phyloP scores from a whole-genome alignment of 306 rosid species.

The Rosa chinensis region DNA sequence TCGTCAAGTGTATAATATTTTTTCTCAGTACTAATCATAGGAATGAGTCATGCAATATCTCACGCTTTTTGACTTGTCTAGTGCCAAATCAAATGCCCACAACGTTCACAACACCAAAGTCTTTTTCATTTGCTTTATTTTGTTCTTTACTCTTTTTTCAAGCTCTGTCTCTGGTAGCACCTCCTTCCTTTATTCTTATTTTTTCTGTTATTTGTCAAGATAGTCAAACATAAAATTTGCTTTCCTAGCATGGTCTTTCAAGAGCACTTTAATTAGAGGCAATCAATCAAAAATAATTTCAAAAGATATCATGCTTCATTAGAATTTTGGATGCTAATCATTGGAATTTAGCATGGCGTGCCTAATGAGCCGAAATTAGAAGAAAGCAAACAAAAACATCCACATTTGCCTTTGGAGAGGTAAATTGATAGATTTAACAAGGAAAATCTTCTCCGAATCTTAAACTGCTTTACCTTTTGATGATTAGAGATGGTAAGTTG shows the following conservation, averaged over 20 bases:
- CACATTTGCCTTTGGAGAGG: slow-evolving; percentile 6
- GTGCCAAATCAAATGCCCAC: not conserved
- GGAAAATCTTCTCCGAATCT: slow-evolving; percentile 20
- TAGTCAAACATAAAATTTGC: slow-evolving; percentile 20
- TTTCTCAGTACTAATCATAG: not conserved
- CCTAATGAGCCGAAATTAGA: slow-evolving; percentile 13
- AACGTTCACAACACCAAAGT: not conserved
- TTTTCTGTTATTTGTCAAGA: not conserved
- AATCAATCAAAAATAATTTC: slow-evolving; percentile 23
- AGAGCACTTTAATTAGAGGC: slow-evolving; percentile 19
- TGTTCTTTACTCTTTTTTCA: slow-evolving; percentile 1
- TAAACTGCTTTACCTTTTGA: slow-evolving; percentile 8
- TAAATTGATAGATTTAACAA: not conserved
- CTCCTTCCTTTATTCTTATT: not conserved
- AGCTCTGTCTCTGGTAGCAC: not conserved
- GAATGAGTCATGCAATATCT: not conserved
- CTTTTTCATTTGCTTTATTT: not conserved
- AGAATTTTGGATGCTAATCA: slow-evolving; percentile 26
- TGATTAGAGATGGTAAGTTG: not conserved
- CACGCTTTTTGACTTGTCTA: not conserved
- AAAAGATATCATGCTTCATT: not conserved
- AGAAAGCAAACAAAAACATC: not conserved
- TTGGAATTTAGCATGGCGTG: slow-evolving; percentile 36
- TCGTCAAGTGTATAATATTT: not conserved
- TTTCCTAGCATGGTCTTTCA: slow-evolving; percentile 13